Base-by-base conservation (phyloP, 139 green algal species). In the Chlorella sp. region DNA sequence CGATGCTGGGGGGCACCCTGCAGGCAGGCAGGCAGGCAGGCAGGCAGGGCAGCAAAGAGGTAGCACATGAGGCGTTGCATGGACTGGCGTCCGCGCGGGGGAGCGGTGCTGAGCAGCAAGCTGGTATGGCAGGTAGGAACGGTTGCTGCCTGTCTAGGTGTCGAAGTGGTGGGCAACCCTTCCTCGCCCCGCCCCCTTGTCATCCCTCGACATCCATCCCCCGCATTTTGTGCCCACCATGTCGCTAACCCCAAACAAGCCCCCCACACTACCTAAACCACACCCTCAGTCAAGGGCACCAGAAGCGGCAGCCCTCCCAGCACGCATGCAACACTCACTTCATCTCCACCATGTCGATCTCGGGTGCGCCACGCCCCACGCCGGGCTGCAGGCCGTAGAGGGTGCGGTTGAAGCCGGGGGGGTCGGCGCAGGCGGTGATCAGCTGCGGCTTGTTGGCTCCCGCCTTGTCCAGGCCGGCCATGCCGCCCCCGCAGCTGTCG, bases 271-370 rank as follows among this genome's bases (percentile, higher is more conserved):
- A 57, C 48, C 9, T 5, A 57, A 9, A 57, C 48, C 5, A 57
- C 5, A 16, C 48, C 5, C 48, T 30, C 68, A 76, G 24, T 76
- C 68, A n/a, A 3, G 19, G 24, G 34, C 68, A 76, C 24, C 68
- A 15, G n/a, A 34, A 71, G 11, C 11, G 64, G 21, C 64, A 71
- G 64, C 2, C 64, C 5, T 2, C 64, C 16, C 2, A 18, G 22
- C 64, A 71, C 32, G n/a, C n/a, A n/a, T n/a, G n/a, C n/a, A 76
- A 26, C 32, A 80, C 75, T 81, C 75, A 81, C 79, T 85, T 85
- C 39, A 85, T 64, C 39, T 85, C 79, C 42, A 85, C 79, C 79
- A 85, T 66, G 79, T 85, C 79, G 26, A 85, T 85, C 79, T 85
- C 79, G 12, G 79, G 79, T 22, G 79, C 79, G 42, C 79, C 79